phyloP scores from a whole-genome alignment of 345 rosid species.

The Gossypium mustelinum region DNA sequence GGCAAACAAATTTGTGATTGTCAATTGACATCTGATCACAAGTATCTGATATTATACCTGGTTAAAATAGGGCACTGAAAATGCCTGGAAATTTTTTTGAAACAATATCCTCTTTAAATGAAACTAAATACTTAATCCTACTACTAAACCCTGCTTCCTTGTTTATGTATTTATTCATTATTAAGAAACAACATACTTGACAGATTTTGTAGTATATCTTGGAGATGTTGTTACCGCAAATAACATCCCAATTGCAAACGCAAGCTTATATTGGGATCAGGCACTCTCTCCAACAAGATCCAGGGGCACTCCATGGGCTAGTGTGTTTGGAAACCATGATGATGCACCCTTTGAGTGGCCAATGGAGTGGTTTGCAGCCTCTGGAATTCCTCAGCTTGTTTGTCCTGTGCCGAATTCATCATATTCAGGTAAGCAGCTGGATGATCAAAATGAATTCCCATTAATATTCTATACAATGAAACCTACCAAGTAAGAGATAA shows the following conservation, averaged over 20 bases:
- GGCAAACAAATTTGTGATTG: not conserved
- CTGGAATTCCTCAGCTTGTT: slow-evolving; percentile 58
- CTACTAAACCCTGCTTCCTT: not conserved
- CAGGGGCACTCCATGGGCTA: slow-evolving; percentile 71
- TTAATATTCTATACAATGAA: not conserved
- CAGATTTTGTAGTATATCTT: slow-evolving; percentile 82
- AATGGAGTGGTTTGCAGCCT: slow-evolving; percentile 65
- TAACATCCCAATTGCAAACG: slow-evolving; percentile 63
- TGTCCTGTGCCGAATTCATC: slow-evolving; percentile 46
- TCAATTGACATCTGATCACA: not conserved
- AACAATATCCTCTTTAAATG: too few species aligned
- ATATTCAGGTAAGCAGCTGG: slow-evolving; percentile 24
- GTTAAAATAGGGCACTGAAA: not conserved
- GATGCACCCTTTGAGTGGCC: slow-evolving; percentile 79
- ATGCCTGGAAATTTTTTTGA: not conserved
- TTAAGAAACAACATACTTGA: slow-evolving; percentile 47
- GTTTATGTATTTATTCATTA: slow-evolving; percentile 28
- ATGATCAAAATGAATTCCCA: not conserved
- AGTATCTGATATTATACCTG: not conserved
- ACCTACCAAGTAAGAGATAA: not conserved
- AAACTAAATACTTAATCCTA: not conserved
- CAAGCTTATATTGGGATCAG: slow-evolving; percentile 74
- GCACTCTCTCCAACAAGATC: slow-evolving; percentile 70
- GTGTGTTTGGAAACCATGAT: slow-evolving; percentile 83
- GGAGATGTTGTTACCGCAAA: slow-evolving; percentile 89